Evolutionary conservation across 2,329 filamentous ascomycete genomes (phyloP).

Genomic region (Colletotrichum horii): DNA sequence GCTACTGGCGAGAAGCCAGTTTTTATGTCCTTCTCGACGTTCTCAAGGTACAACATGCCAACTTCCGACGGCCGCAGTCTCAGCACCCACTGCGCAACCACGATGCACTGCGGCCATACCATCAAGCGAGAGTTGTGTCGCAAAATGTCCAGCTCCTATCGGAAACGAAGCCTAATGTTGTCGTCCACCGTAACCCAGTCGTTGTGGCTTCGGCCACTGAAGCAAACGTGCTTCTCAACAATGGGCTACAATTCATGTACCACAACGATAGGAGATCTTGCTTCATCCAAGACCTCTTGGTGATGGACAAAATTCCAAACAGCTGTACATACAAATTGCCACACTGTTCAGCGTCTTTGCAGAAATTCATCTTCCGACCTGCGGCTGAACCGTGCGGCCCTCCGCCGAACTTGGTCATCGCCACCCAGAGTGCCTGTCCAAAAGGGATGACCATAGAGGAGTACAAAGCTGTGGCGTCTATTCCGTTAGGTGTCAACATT

Average conservation of each 20-base stretch:
- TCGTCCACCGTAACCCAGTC: not conserved
- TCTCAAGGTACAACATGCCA: slow-evolving; percentile 27
- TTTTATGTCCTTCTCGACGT: slow-evolving; percentile 44
- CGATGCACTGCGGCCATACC: not conserved
- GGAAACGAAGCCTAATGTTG: too few relatives aligned
- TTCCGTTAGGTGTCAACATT: slow-evolving; percentile 52
- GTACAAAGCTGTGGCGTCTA: slow-evolving; percentile 54
- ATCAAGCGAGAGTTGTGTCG: not conserved
- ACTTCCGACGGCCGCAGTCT: not conserved
- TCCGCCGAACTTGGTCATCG: slow-evolving; percentile 57
- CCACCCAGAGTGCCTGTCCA: slow-evolving; percentile 53
- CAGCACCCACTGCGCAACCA: not conserved
- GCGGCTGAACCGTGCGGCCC: slow-evolving; percentile 27
- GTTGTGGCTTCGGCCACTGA: slow-evolving; percentile 30
- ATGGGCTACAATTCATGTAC: slow-evolving; percentile 47
- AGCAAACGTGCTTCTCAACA: slow-evolving; percentile 47
- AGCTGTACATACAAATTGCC: slow-evolving; percentile 45
- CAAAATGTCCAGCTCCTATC: slow-evolving; percentile 20
- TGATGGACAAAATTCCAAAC: too few relatives aligned
- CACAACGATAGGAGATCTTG: slow-evolving; percentile 32
- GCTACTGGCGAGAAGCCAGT: slow-evolving; percentile 55
- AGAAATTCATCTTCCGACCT: slow-evolving; percentile 43
- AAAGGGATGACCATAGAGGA: slow-evolving; percentile 54
- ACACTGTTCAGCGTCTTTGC: slow-evolving; percentile 34
- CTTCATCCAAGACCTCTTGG: too few relatives aligned